Evolutionary conservation across 129 eudicot genomes (phyloP).

Genomic region (Erigeron canadensis): DNA sequence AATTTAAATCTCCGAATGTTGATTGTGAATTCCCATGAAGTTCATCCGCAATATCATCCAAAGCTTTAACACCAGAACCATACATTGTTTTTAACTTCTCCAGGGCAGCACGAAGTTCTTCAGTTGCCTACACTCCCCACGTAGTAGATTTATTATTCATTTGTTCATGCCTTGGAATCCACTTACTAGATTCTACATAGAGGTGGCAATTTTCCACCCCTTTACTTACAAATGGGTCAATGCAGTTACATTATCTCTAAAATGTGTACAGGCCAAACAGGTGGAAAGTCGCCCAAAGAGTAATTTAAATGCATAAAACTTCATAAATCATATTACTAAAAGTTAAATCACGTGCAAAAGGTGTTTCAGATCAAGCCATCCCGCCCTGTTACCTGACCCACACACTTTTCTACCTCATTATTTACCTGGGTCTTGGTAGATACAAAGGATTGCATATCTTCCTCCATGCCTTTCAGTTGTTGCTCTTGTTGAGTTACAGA

Average conservation of each 20-base stretch:
- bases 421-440: constrained; percentile 81
- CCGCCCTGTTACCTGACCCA: neutral
- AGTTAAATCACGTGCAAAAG: neutral
- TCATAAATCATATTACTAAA: neutral
- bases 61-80: constrained; percentile 78
- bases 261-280: neutral
- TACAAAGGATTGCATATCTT: constrained; percentile 93
- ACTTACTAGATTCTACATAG: neutral
- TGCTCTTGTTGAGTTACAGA: constrained; percentile 91
- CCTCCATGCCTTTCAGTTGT: constrained; percentile 81
- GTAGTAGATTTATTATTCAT: neutral
- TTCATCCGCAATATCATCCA: constrained; percentile 79
- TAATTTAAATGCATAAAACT: too few relatives aligned
- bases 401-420: neutral
- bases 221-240: neutral
- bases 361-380: neutral
- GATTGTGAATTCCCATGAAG: constrained; percentile 76
- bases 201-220: neutral
- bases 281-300: neutral
- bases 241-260: too few relatives aligned
- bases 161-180: neutral
- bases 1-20: constrained; percentile 63
- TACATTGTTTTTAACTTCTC: constrained; percentile 67
- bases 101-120: constrained; percentile 67
- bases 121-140: constrained; percentile 62